Base-by-base conservation (phyloP, 192 early-diverging fungal species). In the Jimgerdemannia flammicorona region DNA sequence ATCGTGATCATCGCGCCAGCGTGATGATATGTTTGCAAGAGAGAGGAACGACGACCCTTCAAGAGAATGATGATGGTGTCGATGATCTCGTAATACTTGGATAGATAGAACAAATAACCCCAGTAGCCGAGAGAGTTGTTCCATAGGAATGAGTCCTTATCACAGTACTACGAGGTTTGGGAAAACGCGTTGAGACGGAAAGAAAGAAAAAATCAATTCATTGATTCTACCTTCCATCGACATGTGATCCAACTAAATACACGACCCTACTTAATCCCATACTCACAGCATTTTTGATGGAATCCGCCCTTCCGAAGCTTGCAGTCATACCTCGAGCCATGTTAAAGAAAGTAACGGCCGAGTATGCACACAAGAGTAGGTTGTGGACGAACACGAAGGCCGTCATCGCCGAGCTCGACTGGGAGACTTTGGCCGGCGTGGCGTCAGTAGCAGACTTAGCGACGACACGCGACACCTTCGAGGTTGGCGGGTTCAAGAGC, bases 11-110 rank as follows among this genome's bases (percentile, higher is more conserved):
- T 96, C 44, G 93, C 91, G 59, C 93, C 93, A 6, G 93, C 89
- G 77, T 95, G 95, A 79, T 96, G 95, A 84, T 94, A 96, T 63
- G 90, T 91, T 85, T 96, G 93, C 64, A 96, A 84, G 17, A 94
- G 85, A 20, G 91, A 93, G 0, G 92, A 91, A 66, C 86, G 86
- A 67, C 90, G 89, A 41, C 92, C 93, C 79, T 96, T 95, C 40
- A 92, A 67, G 64, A 96, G 77, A 74, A 96, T 92, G 78, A 96
- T 95, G 78, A 91, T 87, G 69, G 95, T 96, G 75, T 96, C 95
- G 67, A 96, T 86, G 43, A 96, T 86, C 79, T 96, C 95, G 83
- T 95, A 96, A 80, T 89, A 93, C 82, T 94, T 94, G 84, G 91
- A 93, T 20, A 96, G 89, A 84, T 96, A 96, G 80, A 96, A 96